phyloP scores from a whole-genome alignment of 768 basidiomycete species.

The Calvatia gigantea region DNA sequence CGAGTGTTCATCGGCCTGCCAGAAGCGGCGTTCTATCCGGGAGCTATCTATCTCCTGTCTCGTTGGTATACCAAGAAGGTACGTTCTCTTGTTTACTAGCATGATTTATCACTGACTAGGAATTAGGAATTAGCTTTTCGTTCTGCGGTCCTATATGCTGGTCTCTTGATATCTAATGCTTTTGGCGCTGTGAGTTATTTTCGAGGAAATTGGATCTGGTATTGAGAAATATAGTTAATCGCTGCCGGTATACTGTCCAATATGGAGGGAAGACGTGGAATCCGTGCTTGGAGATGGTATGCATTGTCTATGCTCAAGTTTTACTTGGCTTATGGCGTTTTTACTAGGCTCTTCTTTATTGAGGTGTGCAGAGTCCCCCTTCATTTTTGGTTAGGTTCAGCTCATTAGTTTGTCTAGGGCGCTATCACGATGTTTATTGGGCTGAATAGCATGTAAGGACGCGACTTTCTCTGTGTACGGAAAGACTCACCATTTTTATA shows the following conservation, averaged over 20 bases:
- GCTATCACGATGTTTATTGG: conserved; percentile 57
- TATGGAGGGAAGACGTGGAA: conserved; percentile 62
- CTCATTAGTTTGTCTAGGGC: conserved; percentile 36
- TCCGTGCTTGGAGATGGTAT: conserved; percentile 68
- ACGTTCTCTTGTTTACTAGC: neutral
- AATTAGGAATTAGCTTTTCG: conserved; percentile 57
- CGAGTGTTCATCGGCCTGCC: conserved; percentile 59
- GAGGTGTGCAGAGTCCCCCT: conserved; percentile 37
- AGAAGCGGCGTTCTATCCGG: conserved; percentile 64
- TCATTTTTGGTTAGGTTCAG: neutral
- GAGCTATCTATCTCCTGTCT: conserved; percentile 38
- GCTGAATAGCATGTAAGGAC: conserved; percentile 44
- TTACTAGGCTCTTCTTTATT: conserved; percentile 59
- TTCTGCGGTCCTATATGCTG: conserved; percentile 52
- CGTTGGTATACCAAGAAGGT: conserved; percentile 55
- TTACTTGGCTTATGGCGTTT: neutral
- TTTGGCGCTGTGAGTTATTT: conserved; percentile 49
- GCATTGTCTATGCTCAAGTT: conserved; percentile 10
- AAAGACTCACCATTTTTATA: conserved; percentile 17
- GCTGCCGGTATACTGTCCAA: conserved; percentile 64
- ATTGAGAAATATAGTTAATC: conserved; percentile 40
- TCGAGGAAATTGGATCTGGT: neutral
- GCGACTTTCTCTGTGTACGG: neutral
- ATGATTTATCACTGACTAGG: conserved; percentile 6
- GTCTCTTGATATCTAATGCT: conserved; percentile 57